Evolutionary conservation across 2,329 filamentous ascomycete species (phyloP).

Genomic region (Helotiales sp.): DNA sequence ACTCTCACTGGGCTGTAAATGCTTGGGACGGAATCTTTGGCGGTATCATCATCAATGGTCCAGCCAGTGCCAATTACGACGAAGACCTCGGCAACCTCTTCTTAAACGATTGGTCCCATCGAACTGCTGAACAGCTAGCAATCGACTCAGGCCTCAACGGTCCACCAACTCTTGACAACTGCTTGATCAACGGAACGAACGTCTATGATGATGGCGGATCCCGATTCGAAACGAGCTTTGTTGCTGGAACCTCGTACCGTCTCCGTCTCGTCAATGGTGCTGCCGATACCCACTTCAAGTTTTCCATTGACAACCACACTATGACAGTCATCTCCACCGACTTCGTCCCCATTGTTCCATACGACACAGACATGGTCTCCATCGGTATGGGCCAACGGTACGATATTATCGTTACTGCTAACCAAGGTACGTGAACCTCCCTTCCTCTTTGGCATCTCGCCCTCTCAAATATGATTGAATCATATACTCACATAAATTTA

Average conservation of each 20-base stretch:
- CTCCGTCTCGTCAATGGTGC: conserved; percentile 47
- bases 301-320: conserved; percentile 52
- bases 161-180: conserved; percentile 27
- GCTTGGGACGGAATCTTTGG: conserved; percentile 58
- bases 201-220: conserved; percentile 13
- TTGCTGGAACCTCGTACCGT: conserved; percentile 42
- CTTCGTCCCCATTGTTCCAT: conserved; percentile 59
- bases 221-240: conserved; percentile 35
- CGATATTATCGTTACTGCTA: conserved; percentile 45
- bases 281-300: conserved; percentile 42
- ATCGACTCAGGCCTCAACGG: background rate
- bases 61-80: conserved; percentile 57
- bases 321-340: conserved; percentile 65
- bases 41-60: conserved; percentile 60
- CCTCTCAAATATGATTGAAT: too few relatives aligned
- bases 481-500: too few relatives aligned
- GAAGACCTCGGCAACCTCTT: conserved; percentile 56
- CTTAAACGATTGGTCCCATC: conserved; percentile 27
- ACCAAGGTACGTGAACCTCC: too few relatives aligned
- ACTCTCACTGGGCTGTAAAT: conserved; percentile 53
- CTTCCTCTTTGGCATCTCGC: too few relatives aligned
- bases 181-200: conserved; percentile 24
- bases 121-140: conserved; percentile 1
- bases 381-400: conserved; percentile 56
- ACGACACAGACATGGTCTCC: conserved; percentile 57